Base-by-base conservation (phyloP, 495 filamentous ascomycete species). In the Aspergillus campestris region DNA sequence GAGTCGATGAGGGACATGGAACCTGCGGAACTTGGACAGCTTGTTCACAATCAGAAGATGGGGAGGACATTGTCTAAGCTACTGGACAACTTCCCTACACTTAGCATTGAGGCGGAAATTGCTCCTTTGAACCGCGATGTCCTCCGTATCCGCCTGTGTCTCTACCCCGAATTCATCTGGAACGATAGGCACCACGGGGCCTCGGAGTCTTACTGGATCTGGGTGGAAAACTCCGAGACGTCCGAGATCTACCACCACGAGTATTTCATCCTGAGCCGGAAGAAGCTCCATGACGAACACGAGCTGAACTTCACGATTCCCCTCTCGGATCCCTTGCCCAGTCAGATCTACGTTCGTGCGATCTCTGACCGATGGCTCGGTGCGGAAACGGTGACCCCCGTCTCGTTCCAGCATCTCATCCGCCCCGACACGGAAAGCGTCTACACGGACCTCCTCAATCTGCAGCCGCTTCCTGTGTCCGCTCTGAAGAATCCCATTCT, bases 291-390 rank as follows among this genome's bases (percentile, higher is more conserved):
- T 50, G 87, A 95, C 65, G 86, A 92, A 14, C 92, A 99, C 54
- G 90, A 97, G 57, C 80, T 99, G 18, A 94, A 94, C 62, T 97
- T 99, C 58, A 99, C 92, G 0, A 97, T 99, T 44, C 92, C 92
- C 0, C 67, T 99, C 3, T 84, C 89, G 0, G 94, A 97, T 57
- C 92, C 92, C 0, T 66, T 97, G 2, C 94, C 92, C 3, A 82
- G 83, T 27, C 92, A 99, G 62, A 95, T 99, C 40, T 97, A 99
- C 56, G 84, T 99, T 32, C 78, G 92, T 42, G 85, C 88, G 3
- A 82, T 96, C 11, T 96, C 91, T 7, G 92, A 99, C 65, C 77
- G 92, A 35, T 99, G 92, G 92, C 71, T 97, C 12, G 92, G 92
- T 18, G 91, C 91, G n/a, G 92, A 99, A 62, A 95, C 89, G 0